Evolutionary conservation across 2,329 filamentous ascomycete species (phyloP).

Genomic region (Colletotrichum chlorophyti): DNA sequence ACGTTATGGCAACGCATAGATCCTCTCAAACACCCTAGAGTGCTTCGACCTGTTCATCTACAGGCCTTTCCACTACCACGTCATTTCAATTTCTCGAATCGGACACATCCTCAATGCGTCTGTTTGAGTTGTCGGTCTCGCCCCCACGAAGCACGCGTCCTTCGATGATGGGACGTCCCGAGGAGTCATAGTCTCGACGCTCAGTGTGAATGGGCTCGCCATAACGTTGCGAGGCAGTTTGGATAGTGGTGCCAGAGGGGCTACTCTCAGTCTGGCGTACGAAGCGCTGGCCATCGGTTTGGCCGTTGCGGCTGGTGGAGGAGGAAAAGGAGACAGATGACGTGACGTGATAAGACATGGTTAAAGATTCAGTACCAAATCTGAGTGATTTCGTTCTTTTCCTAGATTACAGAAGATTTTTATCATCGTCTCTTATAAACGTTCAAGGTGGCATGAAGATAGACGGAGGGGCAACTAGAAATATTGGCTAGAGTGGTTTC

Average conservation of each 20-base stretch:
- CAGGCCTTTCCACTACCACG: background rate
- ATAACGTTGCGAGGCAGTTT: conserved; percentile 5
- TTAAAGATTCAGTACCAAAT: too few relatives aligned
- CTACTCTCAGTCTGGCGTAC: background rate
- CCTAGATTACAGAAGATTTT: too few relatives aligned
- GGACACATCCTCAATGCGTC: conserved; percentile 17
- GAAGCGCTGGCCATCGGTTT: conserved; percentile 11
- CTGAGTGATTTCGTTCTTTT: too few relatives aligned
- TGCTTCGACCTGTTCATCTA: background rate
- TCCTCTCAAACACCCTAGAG: background rate
- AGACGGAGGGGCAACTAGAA: background rate
- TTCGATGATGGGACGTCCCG: conserved; percentile 4
- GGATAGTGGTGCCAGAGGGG: conserved; percentile 3
- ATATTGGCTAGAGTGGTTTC: background rate
- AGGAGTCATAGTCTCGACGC: conserved; percentile 11
- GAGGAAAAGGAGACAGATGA: conserved; percentile 21
- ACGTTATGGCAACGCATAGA: background rate
- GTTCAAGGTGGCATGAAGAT: background rate
- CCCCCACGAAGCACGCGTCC: conserved; percentile 2
- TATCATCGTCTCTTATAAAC: too few relatives aligned
- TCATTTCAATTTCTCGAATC: background rate
- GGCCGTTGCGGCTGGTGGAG: conserved; percentile 14
- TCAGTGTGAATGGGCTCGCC: conserved; percentile 9
- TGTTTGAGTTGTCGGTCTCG: background rate
- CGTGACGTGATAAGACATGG: conserved; percentile 13